Evolutionary conservation across 257 asterid species (phyloP).

Genomic region (Solanum rostratum): DNA sequence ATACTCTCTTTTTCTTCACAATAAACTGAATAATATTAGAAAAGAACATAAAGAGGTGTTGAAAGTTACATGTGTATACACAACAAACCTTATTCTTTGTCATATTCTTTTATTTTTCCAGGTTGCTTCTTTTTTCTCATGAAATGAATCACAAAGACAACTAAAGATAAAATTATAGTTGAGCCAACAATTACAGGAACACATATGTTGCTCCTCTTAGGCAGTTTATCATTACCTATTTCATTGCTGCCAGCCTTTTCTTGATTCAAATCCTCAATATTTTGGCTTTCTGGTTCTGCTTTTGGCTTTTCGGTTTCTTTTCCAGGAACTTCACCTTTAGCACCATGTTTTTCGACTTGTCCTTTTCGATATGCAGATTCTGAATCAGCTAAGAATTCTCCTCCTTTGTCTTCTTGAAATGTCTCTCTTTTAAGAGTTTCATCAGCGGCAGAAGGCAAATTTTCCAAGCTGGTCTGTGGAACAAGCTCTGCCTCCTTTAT

Average conservation of each 20-base stretch:
- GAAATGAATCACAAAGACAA: constrained; percentile 47
- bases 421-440: background rate
- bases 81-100: background rate
- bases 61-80: background rate
- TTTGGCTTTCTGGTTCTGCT: too few species aligned
- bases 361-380: background rate
- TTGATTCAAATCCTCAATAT: too few species aligned
- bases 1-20: background rate
- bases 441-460: constrained; percentile 5
- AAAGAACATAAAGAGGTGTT: too few species aligned
- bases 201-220: constrained; percentile 30
- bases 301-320: background rate
- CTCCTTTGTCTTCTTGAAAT: background rate
- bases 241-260: too few species aligned
- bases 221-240: background rate
- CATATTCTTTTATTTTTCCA: background rate
- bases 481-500: constrained; percentile 26
- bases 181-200: constrained; percentile 75
- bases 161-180: constrained; percentile 47
- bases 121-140: constrained; percentile 33
- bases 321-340: background rate
- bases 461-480: background rate
- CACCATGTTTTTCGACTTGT: background rate
- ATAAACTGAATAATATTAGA: background rate
- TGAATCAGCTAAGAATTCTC: background rate